phyloP scores from a whole-genome alignment of 1,139 yeast genomes.

The Pneumocystis jirovecii region DNA sequence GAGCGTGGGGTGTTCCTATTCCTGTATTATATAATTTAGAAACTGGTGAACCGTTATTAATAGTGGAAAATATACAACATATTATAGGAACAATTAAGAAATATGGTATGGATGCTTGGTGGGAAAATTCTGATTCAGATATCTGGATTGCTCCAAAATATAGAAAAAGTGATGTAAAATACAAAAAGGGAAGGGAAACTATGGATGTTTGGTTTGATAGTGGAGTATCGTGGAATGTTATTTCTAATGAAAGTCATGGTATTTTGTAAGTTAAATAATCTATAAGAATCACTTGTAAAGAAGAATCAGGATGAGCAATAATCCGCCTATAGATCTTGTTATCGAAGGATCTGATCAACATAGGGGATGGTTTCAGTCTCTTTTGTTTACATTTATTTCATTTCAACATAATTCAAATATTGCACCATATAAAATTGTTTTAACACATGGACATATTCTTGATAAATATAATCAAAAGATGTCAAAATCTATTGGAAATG shows the following conservation, averaged over 20 bases:
- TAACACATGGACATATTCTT: slow-evolving; percentile 87
- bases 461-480: slow-evolving; percentile 78
- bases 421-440: slow-evolving; percentile 59
- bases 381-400: slow-evolving; percentile 65
- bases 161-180: slow-evolving; percentile 28
- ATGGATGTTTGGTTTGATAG: slow-evolving; percentile 99
- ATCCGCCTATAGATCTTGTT: slow-evolving; percentile 53
- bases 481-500: slow-evolving; percentile 88
- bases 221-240: slow-evolving; percentile 68
- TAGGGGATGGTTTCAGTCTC: slow-evolving; percentile 97
- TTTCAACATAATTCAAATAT: slow-evolving; percentile 17
- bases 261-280: slow-evolving; percentile 23
- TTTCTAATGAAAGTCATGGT: background rate
- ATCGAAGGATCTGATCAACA: slow-evolving; percentile 96
- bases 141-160: slow-evolving; percentile 59
- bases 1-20: slow-evolving; percentile 98
- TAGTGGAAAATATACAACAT: slow-evolving; percentile 36
- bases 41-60: slow-evolving; percentile 45
- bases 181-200: slow-evolving; percentile 64
- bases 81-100: slow-evolving; percentile 40
- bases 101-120: slow-evolving; percentile 69
- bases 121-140: slow-evolving; percentile 30
- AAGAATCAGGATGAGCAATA: slow-evolving; percentile 12
- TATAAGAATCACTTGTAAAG: slow-evolving; percentile 24
- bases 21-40: slow-evolving; percentile 61